Percentiles rank a stretch among this genome's conserved stretches.
These are phyloP conservation scores for Telopea speciosissima DNA, from an alignment of 177 flowering plant species.

Conservation along the genomic window DNA sequence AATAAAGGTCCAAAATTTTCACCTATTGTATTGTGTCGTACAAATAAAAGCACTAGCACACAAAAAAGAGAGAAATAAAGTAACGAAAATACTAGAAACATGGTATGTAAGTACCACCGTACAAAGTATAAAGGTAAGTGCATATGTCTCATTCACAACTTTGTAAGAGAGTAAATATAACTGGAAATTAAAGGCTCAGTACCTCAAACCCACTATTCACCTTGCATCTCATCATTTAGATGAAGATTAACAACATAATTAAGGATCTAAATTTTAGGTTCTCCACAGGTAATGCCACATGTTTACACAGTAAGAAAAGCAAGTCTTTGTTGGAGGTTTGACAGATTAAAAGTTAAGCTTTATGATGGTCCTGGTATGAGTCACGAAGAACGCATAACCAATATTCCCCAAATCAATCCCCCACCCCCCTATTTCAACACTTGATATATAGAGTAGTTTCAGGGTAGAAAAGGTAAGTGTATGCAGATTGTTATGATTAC, in stretches of 20 bases:
- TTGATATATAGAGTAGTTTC: background rate
- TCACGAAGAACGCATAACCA: background rate
- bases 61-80: background rate
- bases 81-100: background rate
- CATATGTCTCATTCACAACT: background rate
- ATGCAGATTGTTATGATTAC: background rate
- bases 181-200: background rate
- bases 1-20: background rate
- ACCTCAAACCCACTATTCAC: background rate
- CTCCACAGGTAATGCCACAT: background rate
- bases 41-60: background rate
- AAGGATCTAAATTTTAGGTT: background rate
- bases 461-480: background rate
- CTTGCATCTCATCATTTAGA: background rate
- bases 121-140: background rate
- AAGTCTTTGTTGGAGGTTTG: background rate
- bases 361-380: too few relatives aligned
- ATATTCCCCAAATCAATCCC: background rate
- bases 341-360: too few relatives aligned
- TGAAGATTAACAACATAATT: background rate
- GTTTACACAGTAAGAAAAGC: background rate
- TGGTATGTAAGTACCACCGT: background rate
- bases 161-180: background rate
- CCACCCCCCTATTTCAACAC: background rate
- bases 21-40: too few relatives aligned